These are phyloP conservation scores for Agaricus subrufescens DNA, from an alignment of 768 basidiomycete genomes.

Conservation along the genomic window DNA sequence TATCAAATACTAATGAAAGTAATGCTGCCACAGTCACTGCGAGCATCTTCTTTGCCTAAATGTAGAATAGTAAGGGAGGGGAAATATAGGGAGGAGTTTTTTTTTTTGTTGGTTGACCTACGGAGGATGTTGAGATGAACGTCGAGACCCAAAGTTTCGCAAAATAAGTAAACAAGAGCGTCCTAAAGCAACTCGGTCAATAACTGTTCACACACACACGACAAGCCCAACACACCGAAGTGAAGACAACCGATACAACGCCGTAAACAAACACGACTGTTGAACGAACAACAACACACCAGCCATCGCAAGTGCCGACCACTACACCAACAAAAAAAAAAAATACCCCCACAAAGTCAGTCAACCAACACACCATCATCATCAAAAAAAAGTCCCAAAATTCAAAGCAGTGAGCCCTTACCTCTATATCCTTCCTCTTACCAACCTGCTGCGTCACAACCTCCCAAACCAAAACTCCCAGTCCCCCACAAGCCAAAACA, in stretches of 20 bases:
- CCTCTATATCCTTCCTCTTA: constrained; percentile 57
- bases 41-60: constrained; percentile 46
- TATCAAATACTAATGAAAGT: constrained; percentile 57
- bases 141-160: constrained; percentile 62
- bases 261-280: constrained; percentile 61
- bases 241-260: constrained; percentile 63
- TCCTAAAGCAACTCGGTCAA: constrained; percentile 33
- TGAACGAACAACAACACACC: constrained; percentile 67
- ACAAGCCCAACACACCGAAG: constrained; percentile 42
- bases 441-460: constrained; percentile 46
- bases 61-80: neutral
- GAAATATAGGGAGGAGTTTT: neutral
- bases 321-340: constrained; percentile 33
- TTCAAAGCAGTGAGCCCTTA: constrained; percentile 16
- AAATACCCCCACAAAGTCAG: neutral
- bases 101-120: constrained; percentile 21
- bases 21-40: constrained; percentile 43
- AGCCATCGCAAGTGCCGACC: constrained; percentile 65
- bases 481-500: constrained; percentile 66
- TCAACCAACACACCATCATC: neutral
- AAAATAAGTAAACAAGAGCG: constrained; percentile 66
- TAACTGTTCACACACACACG: neutral
- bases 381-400: constrained; percentile 8
- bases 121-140: constrained; percentile 43
- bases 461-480: constrained; percentile 62